Evolutionary conservation across 345 rosid species (phyloP).

Genomic region (Schrenkiella parvula): DNA sequence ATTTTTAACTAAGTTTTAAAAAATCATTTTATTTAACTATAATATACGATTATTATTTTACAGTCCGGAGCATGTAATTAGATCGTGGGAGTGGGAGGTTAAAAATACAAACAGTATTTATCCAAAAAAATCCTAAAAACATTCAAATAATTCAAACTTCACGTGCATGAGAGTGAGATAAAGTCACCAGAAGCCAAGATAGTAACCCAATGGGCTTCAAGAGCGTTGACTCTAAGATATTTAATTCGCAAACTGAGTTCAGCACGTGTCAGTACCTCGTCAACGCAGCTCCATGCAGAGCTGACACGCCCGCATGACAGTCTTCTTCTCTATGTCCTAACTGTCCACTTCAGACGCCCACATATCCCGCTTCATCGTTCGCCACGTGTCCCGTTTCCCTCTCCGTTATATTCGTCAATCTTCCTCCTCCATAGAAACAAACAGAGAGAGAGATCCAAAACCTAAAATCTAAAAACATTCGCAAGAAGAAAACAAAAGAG

Average conservation of each 20-base stretch:
- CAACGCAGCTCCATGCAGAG: slow-evolving; percentile 15
- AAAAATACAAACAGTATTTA: no score
- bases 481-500: background rate
- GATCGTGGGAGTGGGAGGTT: no score
- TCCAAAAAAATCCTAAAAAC: no score
- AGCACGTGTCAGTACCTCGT: slow-evolving; percentile 11
- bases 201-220: background rate
- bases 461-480: background rate
- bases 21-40: no score
- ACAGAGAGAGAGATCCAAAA: no score
- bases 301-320: slow-evolving; percentile 20
- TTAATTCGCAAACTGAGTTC: background rate
- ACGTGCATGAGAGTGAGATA: no score
- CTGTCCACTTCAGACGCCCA: slow-evolving; percentile 8
- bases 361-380: background rate
- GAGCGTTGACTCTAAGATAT: background rate
- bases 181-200: background rate
- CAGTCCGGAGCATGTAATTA: no score
- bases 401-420: background rate
- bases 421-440: background rate
- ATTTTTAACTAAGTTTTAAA: no score
- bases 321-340: background rate
- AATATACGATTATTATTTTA: no score
- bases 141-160: no score
- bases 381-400: background rate